Evolutionary conservation across 169 alveolate species (phyloP).

Genomic region (Amoebophrya sp.): DNA sequence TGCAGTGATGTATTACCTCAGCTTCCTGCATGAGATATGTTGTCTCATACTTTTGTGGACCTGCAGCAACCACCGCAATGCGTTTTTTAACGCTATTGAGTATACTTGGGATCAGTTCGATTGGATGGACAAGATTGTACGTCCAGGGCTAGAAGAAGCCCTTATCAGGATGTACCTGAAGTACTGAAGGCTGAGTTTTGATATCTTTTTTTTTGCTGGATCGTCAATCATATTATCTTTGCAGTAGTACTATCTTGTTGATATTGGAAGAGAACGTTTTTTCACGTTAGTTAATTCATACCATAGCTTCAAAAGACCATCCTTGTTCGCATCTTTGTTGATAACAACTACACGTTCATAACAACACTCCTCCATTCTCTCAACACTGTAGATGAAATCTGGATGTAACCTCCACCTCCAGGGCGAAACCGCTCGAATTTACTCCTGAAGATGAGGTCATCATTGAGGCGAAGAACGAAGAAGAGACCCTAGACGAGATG

Average conservation of each 20-base stretch:
- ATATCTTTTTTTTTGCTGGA: not conserved
- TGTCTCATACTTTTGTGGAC: not conserved
- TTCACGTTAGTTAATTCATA: no score
- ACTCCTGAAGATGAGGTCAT: not conserved
- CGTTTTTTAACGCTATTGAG: not conserved
- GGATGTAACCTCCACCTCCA: not conserved
- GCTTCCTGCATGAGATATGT: not conserved
- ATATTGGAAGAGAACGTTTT: not conserved
- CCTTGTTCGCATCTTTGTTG: no score
- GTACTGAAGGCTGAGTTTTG: not conserved
- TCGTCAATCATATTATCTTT: no score
- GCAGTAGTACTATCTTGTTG: no score
- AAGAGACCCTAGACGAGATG: not conserved
- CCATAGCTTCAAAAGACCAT: no score
- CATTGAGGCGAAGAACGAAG: not conserved
- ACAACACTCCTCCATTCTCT: no score
- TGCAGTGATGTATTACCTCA: not conserved
- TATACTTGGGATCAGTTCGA: constrained; percentile 9
- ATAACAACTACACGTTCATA: no score
- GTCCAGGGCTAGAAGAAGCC: constrained; percentile 2
- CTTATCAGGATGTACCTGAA: constrained; percentile 7
- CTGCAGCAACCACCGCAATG: not conserved
- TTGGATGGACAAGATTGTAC: constrained; percentile 12
- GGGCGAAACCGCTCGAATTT: not conserved
- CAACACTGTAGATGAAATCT: no score